A percentile compares a stretch with the other conserved stretches of the same genome.
Conservation (phyloP, 768 basidiomycete genomes). For the Coprinellus micaceus region DNA sequence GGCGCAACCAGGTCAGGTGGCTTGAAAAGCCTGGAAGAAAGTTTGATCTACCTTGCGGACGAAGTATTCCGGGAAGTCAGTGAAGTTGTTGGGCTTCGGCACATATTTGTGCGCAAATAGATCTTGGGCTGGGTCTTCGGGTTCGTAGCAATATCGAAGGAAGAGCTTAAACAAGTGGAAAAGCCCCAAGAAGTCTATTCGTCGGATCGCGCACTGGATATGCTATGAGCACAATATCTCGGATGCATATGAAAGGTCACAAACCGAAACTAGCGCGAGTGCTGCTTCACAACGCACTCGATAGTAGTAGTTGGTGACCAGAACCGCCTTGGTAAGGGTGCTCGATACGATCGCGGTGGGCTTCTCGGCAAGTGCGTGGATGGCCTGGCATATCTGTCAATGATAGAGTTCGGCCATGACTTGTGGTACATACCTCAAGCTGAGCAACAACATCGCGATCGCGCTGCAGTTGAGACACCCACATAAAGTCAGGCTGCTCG, state of each 20-base stretch:
- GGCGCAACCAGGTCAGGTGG: constrained; percentile 2
- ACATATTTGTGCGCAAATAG: constrained; percentile 85
- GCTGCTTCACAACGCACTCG: constrained; percentile 95
- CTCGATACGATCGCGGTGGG: constrained; percentile 85
- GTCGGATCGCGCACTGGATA: constrained; percentile 74
- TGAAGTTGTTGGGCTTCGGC: constrained; percentile 94
- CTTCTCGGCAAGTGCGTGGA: constrained; percentile 77
- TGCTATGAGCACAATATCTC: constrained; percentile 9
- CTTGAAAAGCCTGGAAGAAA: background rate
- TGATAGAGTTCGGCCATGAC: no score
- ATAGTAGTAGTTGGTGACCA: constrained; percentile 95
- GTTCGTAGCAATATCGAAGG: constrained; percentile 85
- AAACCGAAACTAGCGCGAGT: constrained; percentile 72
- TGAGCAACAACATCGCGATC: constrained; percentile 97
- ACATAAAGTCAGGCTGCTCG: constrained; percentile 97
- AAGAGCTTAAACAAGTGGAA: constrained; percentile 97
- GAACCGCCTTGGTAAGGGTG: constrained; percentile 86
- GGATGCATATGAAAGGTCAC: constrained; percentile 22
- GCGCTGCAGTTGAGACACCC: constrained; percentile 92
- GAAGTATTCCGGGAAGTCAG: constrained; percentile 88
- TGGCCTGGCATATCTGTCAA: constrained; percentile 54
- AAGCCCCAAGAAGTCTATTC: constrained; percentile 83
- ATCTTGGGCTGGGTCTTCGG: constrained; percentile 76
- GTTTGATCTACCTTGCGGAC: constrained; percentile 71
- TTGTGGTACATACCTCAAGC: constrained; percentile 65